A percentile compares a stretch with the other conserved stretches of the same genome.
Conservation (phyloP, 2,329 filamentous ascomycete genomes). For the Aspergillus tanneri region DNA sequence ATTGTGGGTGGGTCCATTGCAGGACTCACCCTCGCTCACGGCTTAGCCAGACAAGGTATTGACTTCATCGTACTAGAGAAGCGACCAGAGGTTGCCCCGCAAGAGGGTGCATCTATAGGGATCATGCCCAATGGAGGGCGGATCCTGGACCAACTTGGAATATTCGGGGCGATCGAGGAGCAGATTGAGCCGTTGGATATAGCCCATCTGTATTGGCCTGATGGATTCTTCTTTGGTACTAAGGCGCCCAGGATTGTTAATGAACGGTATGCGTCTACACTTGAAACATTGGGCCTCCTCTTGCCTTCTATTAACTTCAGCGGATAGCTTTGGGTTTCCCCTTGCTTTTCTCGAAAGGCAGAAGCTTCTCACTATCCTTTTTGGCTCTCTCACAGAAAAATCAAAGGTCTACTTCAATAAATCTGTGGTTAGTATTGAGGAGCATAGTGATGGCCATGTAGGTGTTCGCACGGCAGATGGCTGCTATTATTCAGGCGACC, state of each 20-base stretch:
- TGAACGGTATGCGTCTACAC: conserved; percentile 4
- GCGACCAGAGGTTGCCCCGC: conserved; percentile 4
- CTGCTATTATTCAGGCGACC: conserved; percentile 31
- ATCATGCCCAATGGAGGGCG: conserved; percentile 13
- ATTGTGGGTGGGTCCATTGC: conserved; percentile 52
- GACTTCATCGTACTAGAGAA: conserved; percentile 46
- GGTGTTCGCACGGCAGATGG: conserved; percentile 36
- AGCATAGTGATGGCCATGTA: conserved; percentile 22
- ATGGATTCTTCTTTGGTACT: conserved; percentile 1
- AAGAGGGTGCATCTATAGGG: conserved; percentile 9
- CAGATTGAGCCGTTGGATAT: conserved; percentile 13
- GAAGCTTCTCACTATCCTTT: conserved; percentile 22
- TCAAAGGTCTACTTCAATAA: conserved; percentile 28
- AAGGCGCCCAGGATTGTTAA: conserved; percentile 4
- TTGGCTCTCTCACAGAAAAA: conserved; percentile 27
- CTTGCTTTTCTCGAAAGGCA: conserved; percentile 15
- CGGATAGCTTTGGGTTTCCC: conserved; percentile 14
- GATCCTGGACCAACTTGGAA: conserved; percentile 17
- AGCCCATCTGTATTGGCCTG: conserved; percentile 5
- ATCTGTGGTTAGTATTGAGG: conserved; percentile 28
- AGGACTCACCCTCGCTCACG: conserved; percentile 48
- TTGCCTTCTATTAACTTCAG: background rate
- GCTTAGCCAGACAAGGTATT: conserved; percentile 11
- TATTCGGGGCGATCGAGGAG: conserved; percentile 11
- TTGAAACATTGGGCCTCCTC: background rate